Base-by-base conservation (phyloP, 1,139 yeast species). In the Saccharomyces pastorianus region DNA sequence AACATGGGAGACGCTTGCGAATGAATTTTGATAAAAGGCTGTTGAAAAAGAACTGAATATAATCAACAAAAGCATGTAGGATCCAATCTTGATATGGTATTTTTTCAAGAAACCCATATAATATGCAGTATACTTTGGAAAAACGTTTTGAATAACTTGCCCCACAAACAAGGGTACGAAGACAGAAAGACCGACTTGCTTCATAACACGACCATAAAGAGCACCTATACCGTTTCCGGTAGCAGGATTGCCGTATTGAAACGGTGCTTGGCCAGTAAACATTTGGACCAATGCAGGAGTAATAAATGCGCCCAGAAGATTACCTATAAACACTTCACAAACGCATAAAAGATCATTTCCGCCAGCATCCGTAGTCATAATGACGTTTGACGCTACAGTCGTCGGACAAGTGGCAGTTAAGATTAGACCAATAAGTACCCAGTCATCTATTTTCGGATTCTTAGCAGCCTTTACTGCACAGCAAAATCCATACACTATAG, bases 351-450 rank as follows among this genome's bases (percentile, higher is more conserved):
- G 73, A 58, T 83, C 93, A 68, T 88, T 88, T 6, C 96, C 96
- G 61, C 84, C 83, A 0, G 95, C 91, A 55, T 77, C 78, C 52
- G 80, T 79, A 13, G 97, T 89, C 96, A 89, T 88, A 29, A 89
- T 91, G 50, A 89, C 96, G 67, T 89, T 89, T 3, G 91, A 89
- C 0, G 93, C 83, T 17, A 89, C 95, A 0, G 96, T 89, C n/a
- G 96, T 90, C 44, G 96, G 96, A 68, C 95, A 88, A 4, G 93
- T 80, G 49, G 88, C 88, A 2, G 95, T 86, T 49, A 88, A 85
- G 34, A 90, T 80, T 60, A 89, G 71, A 0, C 97, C 96, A 55
- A 81, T 87, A 47, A 89, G 73, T 59, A 88, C 76, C 87, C 93
- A 88, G 29, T 79, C 76, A 61, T 84, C 85, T 41, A 89, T 87